Conservation (phyloP, 176 grass and related monocot genomes). For the Ensete glaucum region DNA sequence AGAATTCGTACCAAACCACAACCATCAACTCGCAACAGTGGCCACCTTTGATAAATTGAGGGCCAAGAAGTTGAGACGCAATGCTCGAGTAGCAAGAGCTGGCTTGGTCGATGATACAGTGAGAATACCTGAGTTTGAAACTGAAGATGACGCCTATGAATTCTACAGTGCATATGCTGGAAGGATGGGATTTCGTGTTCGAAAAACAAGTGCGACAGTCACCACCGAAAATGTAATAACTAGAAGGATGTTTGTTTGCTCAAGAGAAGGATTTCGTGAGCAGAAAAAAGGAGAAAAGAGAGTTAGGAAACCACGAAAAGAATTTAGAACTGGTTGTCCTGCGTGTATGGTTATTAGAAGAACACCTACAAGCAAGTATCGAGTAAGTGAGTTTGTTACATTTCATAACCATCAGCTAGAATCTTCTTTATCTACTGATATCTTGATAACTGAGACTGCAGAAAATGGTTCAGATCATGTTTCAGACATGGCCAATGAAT, state of each 20-base stretch:
- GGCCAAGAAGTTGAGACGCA: constrained; percentile 66
- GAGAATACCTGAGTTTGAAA: constrained; percentile 67
- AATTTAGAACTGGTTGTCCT: constrained; percentile 81
- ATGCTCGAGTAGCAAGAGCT: constrained; percentile 63
- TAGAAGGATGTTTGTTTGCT: constrained; percentile 97
- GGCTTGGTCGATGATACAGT: constrained; percentile 67
- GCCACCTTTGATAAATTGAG: constrained; percentile 65
- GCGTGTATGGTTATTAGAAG: constrained; percentile 80
- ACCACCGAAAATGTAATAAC: constrained; percentile 72
- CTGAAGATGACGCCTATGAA: constrained; percentile 82
- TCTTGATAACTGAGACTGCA: constrained; percentile 34
- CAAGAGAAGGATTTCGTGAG: constrained; percentile 90
- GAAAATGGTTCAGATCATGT: constrained; percentile 51
- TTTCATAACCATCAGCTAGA: constrained; percentile 80
- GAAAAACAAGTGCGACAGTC: constrained; percentile 75
- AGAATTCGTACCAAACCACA: constrained; percentile 67
- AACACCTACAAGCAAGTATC: constrained; percentile 56
- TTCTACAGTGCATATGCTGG: constrained; percentile 81
- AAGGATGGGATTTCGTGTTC: constrained; percentile 75
- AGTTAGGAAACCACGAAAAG: constrained; percentile 77
- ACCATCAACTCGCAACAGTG: constrained; percentile 60
- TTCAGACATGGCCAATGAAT: constrained; percentile 33
- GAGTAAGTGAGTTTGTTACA: constrained; percentile 74
- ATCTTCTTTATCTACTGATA: constrained; percentile 38
- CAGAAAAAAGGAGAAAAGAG: constrained; percentile 76